A percentile compares a stretch with the other conserved stretches of the same genome.
Evolutionary conservation across 345 rosid species (phyloP).

Genomic region (Bruguiera gymnorhiza): DNA sequence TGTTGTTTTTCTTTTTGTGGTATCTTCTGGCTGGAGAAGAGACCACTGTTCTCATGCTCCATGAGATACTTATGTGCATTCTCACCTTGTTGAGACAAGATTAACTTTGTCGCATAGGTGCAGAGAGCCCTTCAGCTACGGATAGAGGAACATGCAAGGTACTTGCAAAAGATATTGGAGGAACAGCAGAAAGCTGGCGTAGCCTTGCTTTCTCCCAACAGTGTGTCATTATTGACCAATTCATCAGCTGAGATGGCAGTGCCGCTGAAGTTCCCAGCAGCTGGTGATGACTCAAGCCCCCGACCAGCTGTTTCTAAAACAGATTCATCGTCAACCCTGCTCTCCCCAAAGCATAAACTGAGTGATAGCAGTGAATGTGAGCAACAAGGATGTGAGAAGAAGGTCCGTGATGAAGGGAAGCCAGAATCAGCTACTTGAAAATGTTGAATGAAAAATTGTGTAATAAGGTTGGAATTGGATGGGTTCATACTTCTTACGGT

Average conservation of each 20-base stretch:
- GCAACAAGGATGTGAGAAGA: conserved; percentile 38
- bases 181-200: conserved; percentile 70
- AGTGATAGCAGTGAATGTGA: conserved; percentile 22
- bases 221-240: conserved; percentile 32
- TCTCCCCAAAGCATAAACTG: conserved; percentile 34
- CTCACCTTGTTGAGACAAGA: not conserved
- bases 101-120: conserved; percentile 37
- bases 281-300: not conserved
- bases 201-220: conserved; percentile 37
- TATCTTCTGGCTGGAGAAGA: too few species aligned
- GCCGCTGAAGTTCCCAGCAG: conserved; percentile 25
- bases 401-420: conserved; percentile 30
- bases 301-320: conserved; percentile 34
- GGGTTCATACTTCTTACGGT: too few species aligned
- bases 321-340: conserved; percentile 28
- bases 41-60: too few species aligned
- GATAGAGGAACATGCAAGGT: conserved; percentile 85
- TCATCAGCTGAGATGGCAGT: conserved; percentile 27
- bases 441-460: too few species aligned
- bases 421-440: not conserved
- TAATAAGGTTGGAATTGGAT: too few species aligned
- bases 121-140: conserved; percentile 74
- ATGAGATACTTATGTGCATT: too few species aligned
- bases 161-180: conserved; percentile 79
- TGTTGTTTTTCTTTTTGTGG: too few species aligned